A percentile compares a stretch with the other conserved stretches of the same genome.
These are phyloP conservation scores for Cucurbita pepo DNA, from an alignment of 306 rosid species.

Conservation along the genomic window DNA sequence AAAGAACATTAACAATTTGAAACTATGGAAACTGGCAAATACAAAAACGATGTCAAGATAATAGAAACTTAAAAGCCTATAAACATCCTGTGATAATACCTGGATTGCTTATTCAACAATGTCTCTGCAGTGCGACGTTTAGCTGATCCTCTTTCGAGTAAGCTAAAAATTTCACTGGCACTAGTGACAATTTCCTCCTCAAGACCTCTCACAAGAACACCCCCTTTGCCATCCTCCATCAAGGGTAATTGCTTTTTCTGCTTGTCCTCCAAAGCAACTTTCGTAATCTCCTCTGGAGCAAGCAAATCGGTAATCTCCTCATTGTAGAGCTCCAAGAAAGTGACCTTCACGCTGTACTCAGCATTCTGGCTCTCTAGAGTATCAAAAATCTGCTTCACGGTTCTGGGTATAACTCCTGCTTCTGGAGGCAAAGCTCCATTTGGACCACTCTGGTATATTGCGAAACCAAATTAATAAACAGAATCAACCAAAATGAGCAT, in stretches of 20 bases:
- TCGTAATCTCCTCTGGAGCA: slow-evolving; percentile 78
- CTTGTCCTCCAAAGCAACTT: slow-evolving; percentile 61
- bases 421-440: slow-evolving; percentile 74
- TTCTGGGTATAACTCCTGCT: slow-evolving; percentile 92
- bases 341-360: slow-evolving; percentile 87
- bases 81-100: slow-evolving; percentile 19
- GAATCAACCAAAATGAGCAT: not conserved
- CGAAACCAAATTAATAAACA: not conserved
- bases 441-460: slow-evolving; percentile 49
- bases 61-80: not conserved
- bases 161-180: slow-evolving; percentile 73
- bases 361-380: slow-evolving; percentile 84
- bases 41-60: not conserved
- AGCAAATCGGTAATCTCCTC: slow-evolving; percentile 92
- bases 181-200: slow-evolving; percentile 89
- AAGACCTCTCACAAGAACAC: slow-evolving; percentile 86
- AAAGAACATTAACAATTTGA: not conserved
- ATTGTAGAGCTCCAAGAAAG: slow-evolving; percentile 77
- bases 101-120: slow-evolving; percentile 83
- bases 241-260: slow-evolving; percentile 80
- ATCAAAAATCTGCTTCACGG: slow-evolving; percentile 86
- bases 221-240: slow-evolving; percentile 98
- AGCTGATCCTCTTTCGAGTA: slow-evolving; percentile 84
- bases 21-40: not conserved
- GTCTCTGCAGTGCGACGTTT: slow-evolving; percentile 97